Evolutionary conservation across 208 protist genomes (phyloP).

Genomic region (Polymyxa betae): DNA sequence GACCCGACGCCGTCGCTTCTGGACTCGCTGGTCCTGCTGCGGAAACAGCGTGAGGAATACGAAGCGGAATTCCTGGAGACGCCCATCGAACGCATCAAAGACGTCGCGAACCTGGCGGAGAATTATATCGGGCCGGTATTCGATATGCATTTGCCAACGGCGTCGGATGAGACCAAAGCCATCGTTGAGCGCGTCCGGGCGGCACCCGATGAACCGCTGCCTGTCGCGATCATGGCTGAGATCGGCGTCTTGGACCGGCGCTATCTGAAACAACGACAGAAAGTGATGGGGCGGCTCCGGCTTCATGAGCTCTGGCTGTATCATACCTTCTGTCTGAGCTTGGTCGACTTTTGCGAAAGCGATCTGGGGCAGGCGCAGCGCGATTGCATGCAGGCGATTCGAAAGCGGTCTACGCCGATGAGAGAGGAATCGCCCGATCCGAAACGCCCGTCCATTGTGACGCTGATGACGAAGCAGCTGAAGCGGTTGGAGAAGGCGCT

Average conservation of each 20-base stretch:
- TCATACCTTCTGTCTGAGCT: not conserved
- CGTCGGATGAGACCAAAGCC: not conserved
- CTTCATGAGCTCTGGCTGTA: not conserved
- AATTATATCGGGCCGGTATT: not conserved
- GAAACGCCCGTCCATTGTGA: not conserved
- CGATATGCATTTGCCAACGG: not conserved
- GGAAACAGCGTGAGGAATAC: not conserved
- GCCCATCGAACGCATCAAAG: not conserved
- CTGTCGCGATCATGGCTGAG: not conserved
- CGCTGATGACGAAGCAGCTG: not conserved
- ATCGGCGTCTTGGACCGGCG: not conserved
- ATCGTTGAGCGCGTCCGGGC: not conserved
- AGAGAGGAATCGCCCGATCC: not conserved
- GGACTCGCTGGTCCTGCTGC: not conserved
- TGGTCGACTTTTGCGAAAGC: conserved; percentile 6
- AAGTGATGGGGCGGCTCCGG: not conserved
- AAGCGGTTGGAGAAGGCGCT: not conserved
- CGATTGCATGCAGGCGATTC: not conserved
- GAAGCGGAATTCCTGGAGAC: not conserved
- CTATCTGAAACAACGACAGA: not conserved
- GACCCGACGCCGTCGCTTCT: not conserved
- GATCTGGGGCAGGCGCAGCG: not conserved
- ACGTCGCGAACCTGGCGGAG: not conserved
- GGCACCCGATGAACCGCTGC: not conserved
- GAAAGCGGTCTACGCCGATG: not conserved